phyloP scores from a whole-genome alignment of 495 filamentous ascomycete species.

The Penicillium psychrofluorescens region DNA sequence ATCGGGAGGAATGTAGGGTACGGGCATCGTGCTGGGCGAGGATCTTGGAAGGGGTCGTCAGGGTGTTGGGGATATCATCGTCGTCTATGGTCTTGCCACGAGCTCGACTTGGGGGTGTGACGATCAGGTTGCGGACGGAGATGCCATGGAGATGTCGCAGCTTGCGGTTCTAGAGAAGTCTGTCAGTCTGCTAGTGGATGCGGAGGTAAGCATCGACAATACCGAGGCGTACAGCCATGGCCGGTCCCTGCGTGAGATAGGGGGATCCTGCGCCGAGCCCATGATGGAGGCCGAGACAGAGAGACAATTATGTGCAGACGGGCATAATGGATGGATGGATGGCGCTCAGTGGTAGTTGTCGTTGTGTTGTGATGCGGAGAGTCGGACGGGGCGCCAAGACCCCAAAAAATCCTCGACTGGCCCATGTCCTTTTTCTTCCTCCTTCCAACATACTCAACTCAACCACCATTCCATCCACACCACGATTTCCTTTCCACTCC shows the following conservation, averaged over 20 bases:
- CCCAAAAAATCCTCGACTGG: constrained; percentile 20
- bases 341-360: no score
- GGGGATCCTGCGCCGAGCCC: constrained; percentile 12
- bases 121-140: constrained; percentile 76
- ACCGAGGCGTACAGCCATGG: constrained; percentile 18
- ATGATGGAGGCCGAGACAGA: neutral
- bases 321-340: no score
- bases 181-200: no score
- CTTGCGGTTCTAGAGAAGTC: constrained; percentile 61
- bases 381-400: constrained; percentile 19
- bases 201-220: constrained; percentile 1
- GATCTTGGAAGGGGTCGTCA: constrained; percentile 64
- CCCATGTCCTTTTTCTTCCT: constrained; percentile 10
- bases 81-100: constrained; percentile 79
- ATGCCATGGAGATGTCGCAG: constrained; percentile 84
- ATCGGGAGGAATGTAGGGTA: constrained; percentile 61
- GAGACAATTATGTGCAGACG: no score
- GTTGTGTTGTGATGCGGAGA: constrained; percentile 14
- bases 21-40: constrained; percentile 50
- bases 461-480: neutral
- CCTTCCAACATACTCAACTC: constrained; percentile 5
- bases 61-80: constrained; percentile 60
- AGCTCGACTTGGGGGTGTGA: constrained; percentile 42
- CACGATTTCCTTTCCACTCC: neutral
- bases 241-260: constrained; percentile 13